Conservation (phyloP, 108 stramenopile genomes). For the Cyclotella sp. region DNA sequence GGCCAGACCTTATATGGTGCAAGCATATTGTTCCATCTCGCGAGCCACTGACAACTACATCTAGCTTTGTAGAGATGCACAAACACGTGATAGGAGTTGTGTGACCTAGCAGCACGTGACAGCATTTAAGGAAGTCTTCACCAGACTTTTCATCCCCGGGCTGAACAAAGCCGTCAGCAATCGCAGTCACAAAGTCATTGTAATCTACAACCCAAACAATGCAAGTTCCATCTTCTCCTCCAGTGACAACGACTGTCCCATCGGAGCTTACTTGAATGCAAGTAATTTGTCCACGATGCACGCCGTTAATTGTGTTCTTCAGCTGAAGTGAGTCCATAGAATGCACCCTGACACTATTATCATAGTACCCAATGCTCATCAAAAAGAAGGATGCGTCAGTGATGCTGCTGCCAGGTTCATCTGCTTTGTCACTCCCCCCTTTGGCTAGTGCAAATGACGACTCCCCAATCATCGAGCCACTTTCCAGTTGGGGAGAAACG, state of each 20-base stretch:
- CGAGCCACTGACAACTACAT: conserved; percentile 76
- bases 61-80: conserved; percentile 68
- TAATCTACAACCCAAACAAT: conserved; percentile 83
- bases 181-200: conserved; percentile 65
- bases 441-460: conserved; percentile 75
- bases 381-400: conserved; percentile 62
- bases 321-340: conserved; percentile 62
- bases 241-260: conserved; percentile 73
- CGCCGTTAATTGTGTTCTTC: conserved; percentile 59
- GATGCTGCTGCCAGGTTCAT: conserved; percentile 28
- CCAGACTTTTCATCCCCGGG: conserved; percentile 55
- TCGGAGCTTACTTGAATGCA: conserved; percentile 69
- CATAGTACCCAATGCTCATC: conserved; percentile 80
- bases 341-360: conserved; percentile 77
- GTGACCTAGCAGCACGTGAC: conserved; percentile 78
- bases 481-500: background rate
- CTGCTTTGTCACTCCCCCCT: conserved; percentile 59
- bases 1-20: conserved; percentile 72
- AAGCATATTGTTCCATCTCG: conserved; percentile 72
- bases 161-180: conserved; percentile 79
- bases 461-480: conserved; percentile 38
- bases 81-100: conserved; percentile 69
- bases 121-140: conserved; percentile 50
- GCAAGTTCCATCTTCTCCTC: conserved; percentile 83
- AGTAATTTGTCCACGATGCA: conserved; percentile 73